Conservation (phyloP, 805 yeast species). For the Yarrowia deformans region DNA sequence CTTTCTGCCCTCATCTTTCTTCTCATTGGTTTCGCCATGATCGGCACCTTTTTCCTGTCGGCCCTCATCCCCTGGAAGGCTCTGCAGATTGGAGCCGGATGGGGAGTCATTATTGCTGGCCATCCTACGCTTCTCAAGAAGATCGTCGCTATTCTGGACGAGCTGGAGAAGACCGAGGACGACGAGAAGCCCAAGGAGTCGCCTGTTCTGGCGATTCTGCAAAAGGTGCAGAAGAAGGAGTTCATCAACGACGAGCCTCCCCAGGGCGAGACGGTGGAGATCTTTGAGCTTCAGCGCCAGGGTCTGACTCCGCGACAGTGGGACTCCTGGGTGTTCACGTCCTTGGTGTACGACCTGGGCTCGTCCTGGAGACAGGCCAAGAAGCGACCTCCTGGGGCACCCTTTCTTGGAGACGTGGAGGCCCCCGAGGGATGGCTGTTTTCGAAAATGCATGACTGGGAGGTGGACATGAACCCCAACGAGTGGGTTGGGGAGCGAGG, state of each 20-base stretch:
- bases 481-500: slow-evolving; percentile 62
- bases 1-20: slow-evolving; percentile 18
- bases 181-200: slow-evolving; percentile 29
- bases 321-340: slow-evolving; percentile 66
- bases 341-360: slow-evolving; percentile 59
- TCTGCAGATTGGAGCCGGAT: slow-evolving; percentile 35
- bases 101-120: slow-evolving; percentile 33
- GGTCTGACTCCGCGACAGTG: slow-evolving; percentile 68
- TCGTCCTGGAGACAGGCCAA: slow-evolving; percentile 57
- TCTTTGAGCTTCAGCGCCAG: slow-evolving; percentile 76
- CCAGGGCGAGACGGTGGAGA: slow-evolving; percentile 58
- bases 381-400: slow-evolving; percentile 71
- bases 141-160: slow-evolving; percentile 25
- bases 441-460: slow-evolving; percentile 68
- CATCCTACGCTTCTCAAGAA: slow-evolving; percentile 31
- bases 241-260: slow-evolving; percentile 39
- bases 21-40: slow-evolving; percentile 17
- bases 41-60: slow-evolving; percentile 22
- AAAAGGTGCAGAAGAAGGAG: slow-evolving; percentile 25
- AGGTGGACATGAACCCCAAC: slow-evolving; percentile 61
- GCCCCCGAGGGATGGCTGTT: slow-evolving; percentile 82
- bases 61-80: slow-evolving; percentile 35
- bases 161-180: slow-evolving; percentile 13
- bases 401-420: slow-evolving; percentile 59
- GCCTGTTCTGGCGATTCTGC: slow-evolving; percentile 14